Conservation (phyloP, 306 rosid species). For the Vigna trinervia region DNA sequence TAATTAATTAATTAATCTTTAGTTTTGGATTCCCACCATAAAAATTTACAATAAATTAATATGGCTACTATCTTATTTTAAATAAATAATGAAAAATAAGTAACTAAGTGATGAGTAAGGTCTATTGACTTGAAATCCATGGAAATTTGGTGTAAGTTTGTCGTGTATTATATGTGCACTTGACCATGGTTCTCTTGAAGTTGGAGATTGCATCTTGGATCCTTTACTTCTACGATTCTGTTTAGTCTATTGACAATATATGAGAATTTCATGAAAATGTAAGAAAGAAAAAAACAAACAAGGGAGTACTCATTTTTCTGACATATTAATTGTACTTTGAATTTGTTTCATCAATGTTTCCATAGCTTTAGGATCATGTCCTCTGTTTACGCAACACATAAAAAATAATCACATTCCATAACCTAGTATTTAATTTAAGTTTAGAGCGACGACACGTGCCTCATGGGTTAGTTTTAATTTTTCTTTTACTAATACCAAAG, state of each 20-base stretch:
- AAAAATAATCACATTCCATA: constrained; percentile 40
- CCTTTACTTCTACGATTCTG: background rate
- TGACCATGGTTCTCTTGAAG: constrained; percentile 39
- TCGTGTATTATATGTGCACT: constrained; percentile 5
- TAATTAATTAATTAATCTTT: background rate
- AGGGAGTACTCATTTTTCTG: background rate
- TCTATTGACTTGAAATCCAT: constrained; percentile 22
- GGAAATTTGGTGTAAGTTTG: background rate
- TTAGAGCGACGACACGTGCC: background rate
- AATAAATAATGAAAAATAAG: too few relatives aligned
- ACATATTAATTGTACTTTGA: constrained; percentile 19
- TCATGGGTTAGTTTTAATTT: background rate
- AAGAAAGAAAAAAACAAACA: background rate
- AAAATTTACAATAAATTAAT: too few relatives aligned
- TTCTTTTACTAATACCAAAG: too few relatives aligned
- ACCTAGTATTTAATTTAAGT: constrained; percentile 32
- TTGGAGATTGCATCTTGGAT: constrained; percentile 45
- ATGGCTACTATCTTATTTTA: background rate
- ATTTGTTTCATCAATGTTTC: constrained; percentile 45
- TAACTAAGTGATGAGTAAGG: background rate
- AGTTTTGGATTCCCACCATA: background rate
- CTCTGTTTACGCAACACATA: constrained; percentile 43
- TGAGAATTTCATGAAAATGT: constrained; percentile 12
- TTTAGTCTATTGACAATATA: background rate
- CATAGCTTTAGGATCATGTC: constrained; percentile 63